Evolutionary conservation across 1,284 basidiomycete species (phyloP).

Genomic region (Veloporphyrellus conicus): DNA sequence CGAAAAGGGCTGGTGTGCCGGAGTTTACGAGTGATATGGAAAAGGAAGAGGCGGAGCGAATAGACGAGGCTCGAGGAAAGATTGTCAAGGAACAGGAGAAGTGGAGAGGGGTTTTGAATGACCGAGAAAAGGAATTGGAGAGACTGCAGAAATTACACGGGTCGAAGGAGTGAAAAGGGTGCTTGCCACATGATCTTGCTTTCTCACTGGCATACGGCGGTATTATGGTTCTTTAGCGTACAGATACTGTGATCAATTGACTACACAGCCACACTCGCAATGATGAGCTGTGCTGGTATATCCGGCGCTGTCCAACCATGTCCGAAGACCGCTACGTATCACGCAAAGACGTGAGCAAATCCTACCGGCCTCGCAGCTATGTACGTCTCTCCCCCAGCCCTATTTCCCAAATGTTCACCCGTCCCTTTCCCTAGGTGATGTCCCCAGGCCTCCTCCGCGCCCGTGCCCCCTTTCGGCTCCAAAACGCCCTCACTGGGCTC

Average conservation of each 20-base stretch:
- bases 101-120: constrained; percentile 56
- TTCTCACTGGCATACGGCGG: too few relatives aligned
- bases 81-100: constrained; percentile 64
- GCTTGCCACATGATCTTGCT: too few relatives aligned
- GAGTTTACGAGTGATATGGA: constrained; percentile 85
- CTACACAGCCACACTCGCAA: constrained; percentile 23
- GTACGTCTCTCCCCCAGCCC: constrained; percentile 23
- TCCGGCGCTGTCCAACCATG: constrained; percentile 12
- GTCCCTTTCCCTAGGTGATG: constrained; percentile 58
- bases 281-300: too few relatives aligned
- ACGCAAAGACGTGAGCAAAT: constrained; percentile 33
- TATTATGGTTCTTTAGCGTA: too few relatives aligned
- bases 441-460: constrained; percentile 85
- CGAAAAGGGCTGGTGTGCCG: constrained; percentile 57
- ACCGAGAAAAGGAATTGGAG: constrained; percentile 71
- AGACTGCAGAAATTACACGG: constrained; percentile 47
- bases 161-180: constrained; percentile 11
- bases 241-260: too few relatives aligned
- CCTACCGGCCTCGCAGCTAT: constrained; percentile 40
- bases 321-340: constrained; percentile 36
- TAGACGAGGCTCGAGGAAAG: constrained; percentile 73
- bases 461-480: constrained; percentile 74
- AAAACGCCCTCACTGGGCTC: constrained; percentile 78
- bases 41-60: constrained; percentile 74
- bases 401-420: background rate